Evolutionary conservation across 2,329 filamentous ascomycete species (phyloP), one percentile per base, ranked within the genome.

Genomic region (Colletotrichum liaoningense): DNA sequence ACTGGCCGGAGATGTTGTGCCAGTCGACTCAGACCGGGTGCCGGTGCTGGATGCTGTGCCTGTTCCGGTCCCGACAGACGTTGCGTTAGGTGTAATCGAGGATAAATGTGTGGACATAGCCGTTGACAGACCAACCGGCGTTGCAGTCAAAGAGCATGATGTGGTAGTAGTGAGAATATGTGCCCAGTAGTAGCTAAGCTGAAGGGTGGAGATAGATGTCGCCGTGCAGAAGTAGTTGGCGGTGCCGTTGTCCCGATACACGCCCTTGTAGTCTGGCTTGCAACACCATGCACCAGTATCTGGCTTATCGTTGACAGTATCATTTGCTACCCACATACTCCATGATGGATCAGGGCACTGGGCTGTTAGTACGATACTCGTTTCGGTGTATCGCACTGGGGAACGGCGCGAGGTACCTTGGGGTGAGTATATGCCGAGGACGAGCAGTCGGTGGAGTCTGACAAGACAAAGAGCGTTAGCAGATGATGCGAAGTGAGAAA

Each of bases 211-310:
- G 12, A 52, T 9, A 19, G 38, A 52, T 26, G 26, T 52, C 9
- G 59, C 19, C 5, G 59, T 63, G 5, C 59, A 63, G 5, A 63
- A 52, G 14, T 63, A 63, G 26, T 63, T 22, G 42, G 42, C 59
- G 19, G 59, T 63, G 12, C 59, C 59, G 11, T 63, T 63, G 6
- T 63, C 42, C 8, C 42, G 38, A 5, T 63, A 63, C 5, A 63
- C 6, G 11, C 59, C 59, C 12, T 33, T 52, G 3, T 42, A 33
- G 9, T 42, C 59, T 9, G 59, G 59, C 26, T 30, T 28, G 8
- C 59, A 63, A 49, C 59, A 63, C 59, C 59, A 63, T 30, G 59
- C 59, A 26, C 59, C 59, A 9, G 59, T 63, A 5, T 63, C 12
- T 4, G 59, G 59, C n/a, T 9, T 12, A 19, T 49, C 30, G 5